phyloP scores from a whole-genome alignment of 352 stramenopile genomes.

The Pythium rhizo-oryzae region DNA sequence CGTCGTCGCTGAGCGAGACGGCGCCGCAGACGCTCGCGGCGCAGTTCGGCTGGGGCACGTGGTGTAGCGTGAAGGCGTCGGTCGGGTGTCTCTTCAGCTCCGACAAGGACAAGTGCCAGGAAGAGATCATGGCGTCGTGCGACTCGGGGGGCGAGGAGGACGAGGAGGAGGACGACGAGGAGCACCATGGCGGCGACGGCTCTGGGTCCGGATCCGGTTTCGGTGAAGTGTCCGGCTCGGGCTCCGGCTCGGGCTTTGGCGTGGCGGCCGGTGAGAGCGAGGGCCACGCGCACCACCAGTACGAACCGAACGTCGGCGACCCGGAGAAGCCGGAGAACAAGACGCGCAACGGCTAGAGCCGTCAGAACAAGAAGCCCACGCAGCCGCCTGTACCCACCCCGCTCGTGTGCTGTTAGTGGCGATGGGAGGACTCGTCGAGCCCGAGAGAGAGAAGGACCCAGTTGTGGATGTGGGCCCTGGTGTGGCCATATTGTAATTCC shows the following conservation, averaged over 20 bases:
- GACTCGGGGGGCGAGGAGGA: slow-evolving; percentile 8
- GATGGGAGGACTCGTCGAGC: too few species aligned
- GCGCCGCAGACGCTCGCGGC: slow-evolving; percentile 24
- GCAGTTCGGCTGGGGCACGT: slow-evolving; percentile 32
- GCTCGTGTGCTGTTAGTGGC: too few species aligned
- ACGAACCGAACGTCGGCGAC: slow-evolving; percentile 2
- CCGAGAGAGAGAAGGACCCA: too few species aligned
- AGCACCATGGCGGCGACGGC: background rate
- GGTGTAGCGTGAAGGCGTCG: slow-evolving; percentile 30
- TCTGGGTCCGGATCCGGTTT: slow-evolving; percentile 2
- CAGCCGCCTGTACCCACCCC: background rate
- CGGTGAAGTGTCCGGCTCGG: slow-evolving; percentile 5
- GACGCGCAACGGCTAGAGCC: background rate
- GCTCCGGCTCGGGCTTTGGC: background rate
- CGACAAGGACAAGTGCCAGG: slow-evolving; percentile 34
- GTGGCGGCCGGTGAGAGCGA: background rate
- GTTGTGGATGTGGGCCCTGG: too few species aligned
- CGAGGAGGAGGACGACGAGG: slow-evolving; percentile 1
- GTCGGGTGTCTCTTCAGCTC: slow-evolving; percentile 33
- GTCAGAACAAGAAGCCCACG: background rate
- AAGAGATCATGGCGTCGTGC: slow-evolving; percentile 29
- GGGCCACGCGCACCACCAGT: background rate
- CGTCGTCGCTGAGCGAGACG: slow-evolving; percentile 3
- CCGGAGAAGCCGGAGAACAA: slow-evolving; percentile 1
- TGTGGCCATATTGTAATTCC: too few species aligned